A percentile compares a stretch with the other conserved stretches of the same genome.
Evolutionary conservation across 176 grass and related monocot species (phyloP).

Genomic region (Panicum miliaceum): DNA sequence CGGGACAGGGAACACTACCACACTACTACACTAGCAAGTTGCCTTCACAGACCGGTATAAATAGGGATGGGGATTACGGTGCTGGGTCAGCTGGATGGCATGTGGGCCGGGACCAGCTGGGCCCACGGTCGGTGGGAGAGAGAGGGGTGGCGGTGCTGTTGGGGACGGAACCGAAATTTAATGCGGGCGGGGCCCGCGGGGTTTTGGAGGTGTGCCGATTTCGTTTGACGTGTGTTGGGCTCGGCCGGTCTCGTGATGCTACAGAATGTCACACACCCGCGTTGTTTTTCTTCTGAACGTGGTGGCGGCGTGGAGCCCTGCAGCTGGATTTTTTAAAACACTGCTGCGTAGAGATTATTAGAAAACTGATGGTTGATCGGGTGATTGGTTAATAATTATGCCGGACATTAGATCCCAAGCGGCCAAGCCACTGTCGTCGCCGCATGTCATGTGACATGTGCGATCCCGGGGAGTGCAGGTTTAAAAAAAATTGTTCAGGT

Average conservation of each 20-base stretch:
- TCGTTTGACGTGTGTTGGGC: slow-evolving; percentile 30
- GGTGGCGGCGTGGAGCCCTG: background rate
- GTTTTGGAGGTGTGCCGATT: slow-evolving; percentile 45
- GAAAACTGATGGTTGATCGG: background rate
- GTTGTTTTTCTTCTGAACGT: slow-evolving; percentile 20
- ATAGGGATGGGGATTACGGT: slow-evolving; percentile 6
- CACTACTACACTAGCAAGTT: background rate
- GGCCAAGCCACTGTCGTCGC: slow-evolving; percentile 28
- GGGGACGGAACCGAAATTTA: slow-evolving; percentile 30
- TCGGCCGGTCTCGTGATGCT: slow-evolving; percentile 50
- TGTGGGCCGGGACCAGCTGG: rapidly evolving
- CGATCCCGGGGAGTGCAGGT: background rate
- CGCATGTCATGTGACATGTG: slow-evolving; percentile 32
- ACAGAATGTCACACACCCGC: slow-evolving; percentile 15
- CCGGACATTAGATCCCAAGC: slow-evolving; percentile 39
- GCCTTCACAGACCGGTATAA: slow-evolving; percentile 6
- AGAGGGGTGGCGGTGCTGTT: background rate
- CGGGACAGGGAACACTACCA: background rate
- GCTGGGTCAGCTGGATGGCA: background rate
- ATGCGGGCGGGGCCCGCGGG: slow-evolving; percentile 12
- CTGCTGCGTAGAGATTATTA: background rate
- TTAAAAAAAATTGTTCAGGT: background rate
- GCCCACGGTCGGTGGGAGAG: slow-evolving; percentile 33
- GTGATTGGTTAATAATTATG: slow-evolving; percentile 25
- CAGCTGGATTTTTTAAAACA: background rate